phyloP scores from a whole-genome alignment of 192 early-diverging fungal genomes.

The Coemansia sp. region DNA sequence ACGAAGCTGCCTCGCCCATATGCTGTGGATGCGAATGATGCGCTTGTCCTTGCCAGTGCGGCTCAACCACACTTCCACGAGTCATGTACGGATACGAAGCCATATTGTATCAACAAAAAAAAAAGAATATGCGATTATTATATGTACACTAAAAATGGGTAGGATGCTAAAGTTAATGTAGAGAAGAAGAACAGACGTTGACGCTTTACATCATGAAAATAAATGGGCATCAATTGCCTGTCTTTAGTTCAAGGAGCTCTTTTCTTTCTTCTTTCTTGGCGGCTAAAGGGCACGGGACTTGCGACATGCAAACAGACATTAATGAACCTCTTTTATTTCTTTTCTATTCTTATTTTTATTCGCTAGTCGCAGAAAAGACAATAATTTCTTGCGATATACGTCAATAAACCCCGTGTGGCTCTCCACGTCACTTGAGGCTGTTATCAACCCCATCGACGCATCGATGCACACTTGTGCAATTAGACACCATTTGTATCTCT shows the following conservation, averaged over 20 bases:
- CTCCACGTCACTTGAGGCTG: neutral
- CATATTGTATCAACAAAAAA: neutral
- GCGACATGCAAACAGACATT: neutral
- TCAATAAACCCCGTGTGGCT: neutral
- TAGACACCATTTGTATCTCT: no score
- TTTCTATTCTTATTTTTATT: neutral
- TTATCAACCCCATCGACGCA: neutral
- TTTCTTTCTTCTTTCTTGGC: neutral
- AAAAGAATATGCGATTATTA: neutral
- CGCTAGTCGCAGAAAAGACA: neutral
- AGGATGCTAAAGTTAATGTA: neutral
- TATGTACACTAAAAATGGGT: neutral
- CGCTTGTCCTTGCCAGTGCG: neutral
- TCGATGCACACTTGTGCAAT: no score
- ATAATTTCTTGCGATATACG: neutral
- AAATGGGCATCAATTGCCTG: neutral
- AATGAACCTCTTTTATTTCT: neutral
- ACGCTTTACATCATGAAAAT: neutral
- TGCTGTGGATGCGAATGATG: neutral
- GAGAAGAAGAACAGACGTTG: neutral
- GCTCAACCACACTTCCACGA: constrained; percentile 5
- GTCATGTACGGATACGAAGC: constrained; percentile 7
- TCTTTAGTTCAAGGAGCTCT: no score
- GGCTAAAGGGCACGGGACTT: neutral
- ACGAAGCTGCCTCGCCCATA: constrained; percentile 14